Percentiles rank a stretch among this genome's conserved stretches.
phyloP scores from a whole-genome alignment of 345 rosid species.

The Excoecaria cochinchinensis region DNA sequence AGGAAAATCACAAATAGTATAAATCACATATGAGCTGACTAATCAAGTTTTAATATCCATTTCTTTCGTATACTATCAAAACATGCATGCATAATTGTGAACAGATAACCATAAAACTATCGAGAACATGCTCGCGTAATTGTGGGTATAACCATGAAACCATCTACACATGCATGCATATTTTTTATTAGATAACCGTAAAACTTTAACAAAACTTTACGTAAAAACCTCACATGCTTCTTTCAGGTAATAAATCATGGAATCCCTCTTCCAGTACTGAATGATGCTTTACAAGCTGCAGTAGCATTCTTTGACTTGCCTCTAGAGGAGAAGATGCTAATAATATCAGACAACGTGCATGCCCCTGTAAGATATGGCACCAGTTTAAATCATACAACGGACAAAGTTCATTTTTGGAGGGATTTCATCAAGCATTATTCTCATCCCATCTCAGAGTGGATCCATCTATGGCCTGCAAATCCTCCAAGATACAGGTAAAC shows the following conservation, averaged over 20 bases:
- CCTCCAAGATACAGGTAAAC: conserved; percentile 63
- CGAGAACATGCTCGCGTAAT: conserved; percentile 14
- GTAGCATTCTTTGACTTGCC: conserved; percentile 55
- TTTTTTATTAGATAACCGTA: neutral
- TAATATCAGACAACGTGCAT: conserved; percentile 44
- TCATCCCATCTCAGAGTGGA: conserved; percentile 60
- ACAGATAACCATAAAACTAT: neutral
- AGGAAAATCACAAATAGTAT: neutral
- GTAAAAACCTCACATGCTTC: conserved; percentile 14
- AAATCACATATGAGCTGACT: neutral
- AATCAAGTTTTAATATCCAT: neutral
- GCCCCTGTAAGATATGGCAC: conserved; percentile 60
- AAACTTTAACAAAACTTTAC: neutral
- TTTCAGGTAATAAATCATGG: conserved; percentile 54
- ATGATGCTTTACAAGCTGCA: conserved; percentile 47
- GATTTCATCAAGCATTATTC: conserved; percentile 65
- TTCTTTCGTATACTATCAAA: neutral
- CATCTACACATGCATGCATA: conserved; percentile 16
- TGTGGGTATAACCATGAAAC: neutral
- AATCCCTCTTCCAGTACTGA: conserved; percentile 34
- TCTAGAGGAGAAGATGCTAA: conserved; percentile 49
- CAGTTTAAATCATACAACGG: conserved; percentile 51
- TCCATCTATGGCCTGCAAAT: conserved; percentile 57
- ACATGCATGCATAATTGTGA: conserved; percentile 16
- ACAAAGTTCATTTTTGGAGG: conserved; percentile 60